Conservation (phyloP, 352 stramenopile species). For the Globisporangium lucens region DNA sequence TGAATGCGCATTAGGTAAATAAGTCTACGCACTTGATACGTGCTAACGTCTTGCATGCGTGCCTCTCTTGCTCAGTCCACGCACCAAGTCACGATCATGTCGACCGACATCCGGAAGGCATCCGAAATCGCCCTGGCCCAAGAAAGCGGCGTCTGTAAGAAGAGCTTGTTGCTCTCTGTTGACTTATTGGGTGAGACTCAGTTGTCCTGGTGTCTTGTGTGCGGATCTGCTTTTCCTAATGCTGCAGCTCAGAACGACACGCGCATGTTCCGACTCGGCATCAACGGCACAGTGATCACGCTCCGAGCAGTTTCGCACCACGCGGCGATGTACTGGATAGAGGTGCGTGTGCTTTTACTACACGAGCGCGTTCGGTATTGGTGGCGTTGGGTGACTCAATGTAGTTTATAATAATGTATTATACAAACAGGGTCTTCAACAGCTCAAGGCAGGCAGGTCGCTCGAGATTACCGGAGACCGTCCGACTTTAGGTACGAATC, state of each 20-base stretch:
- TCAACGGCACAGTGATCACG: conserved; percentile 65
- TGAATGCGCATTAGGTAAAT: background rate
- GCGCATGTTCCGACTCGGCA: conserved; percentile 48
- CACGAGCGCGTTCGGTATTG: background rate
- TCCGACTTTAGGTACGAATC: conserved; percentile 36
- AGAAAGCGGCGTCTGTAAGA: conserved; percentile 10
- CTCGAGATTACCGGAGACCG: conserved; percentile 46
- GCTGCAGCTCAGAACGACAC: conserved; percentile 29
- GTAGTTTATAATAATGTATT: too few relatives aligned
- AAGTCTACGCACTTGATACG: background rate
- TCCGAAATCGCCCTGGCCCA: conserved; percentile 46
- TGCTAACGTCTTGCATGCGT: background rate
- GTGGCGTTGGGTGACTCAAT: background rate
- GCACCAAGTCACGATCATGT: conserved; percentile 71
- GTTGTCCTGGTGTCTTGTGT: background rate
- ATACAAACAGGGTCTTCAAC: conserved; percentile 36
- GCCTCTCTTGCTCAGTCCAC: conserved; percentile 32
- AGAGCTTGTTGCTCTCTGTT: too few relatives aligned
- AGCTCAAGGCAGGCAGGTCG: conserved; percentile 42
- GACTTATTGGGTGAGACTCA: background rate
- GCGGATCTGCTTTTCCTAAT: background rate
- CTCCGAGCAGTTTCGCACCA: conserved; percentile 65
- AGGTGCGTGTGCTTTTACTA: conserved; percentile 27
- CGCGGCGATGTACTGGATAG: conserved; percentile 66
- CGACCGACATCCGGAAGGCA: conserved; percentile 59